These are phyloP conservation scores for Fusarium burgessii DNA, from an alignment of 2,329 filamentous ascomycete genomes.

Conservation along the genomic window DNA sequence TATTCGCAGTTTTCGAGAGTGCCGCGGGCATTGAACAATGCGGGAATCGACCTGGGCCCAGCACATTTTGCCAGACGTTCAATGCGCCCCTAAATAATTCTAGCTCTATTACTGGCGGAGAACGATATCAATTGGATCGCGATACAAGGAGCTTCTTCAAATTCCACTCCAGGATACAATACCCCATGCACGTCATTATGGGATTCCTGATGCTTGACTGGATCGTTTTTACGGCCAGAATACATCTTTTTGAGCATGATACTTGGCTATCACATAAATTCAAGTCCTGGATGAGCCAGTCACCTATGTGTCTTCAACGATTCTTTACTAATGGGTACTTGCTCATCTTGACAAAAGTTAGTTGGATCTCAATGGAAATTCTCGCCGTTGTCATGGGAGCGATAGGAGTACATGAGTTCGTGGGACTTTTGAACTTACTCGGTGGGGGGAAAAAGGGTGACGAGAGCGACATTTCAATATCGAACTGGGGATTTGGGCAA, in stretches of 20 bases:
- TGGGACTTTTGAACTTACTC: not conserved
- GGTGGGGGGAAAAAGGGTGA: fast-evolving
- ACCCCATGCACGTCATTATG: not conserved
- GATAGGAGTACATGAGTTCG: not conserved
- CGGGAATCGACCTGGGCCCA: not conserved
- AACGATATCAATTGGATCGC: fast-evolving
- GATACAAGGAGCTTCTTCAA: not conserved
- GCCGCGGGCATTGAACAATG: not conserved
- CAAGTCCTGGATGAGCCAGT: fast-evolving
- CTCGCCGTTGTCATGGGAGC: not conserved
- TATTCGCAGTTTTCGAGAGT: not conserved
- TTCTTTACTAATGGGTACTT: fast-evolving
- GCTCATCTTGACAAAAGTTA: fast-evolving
- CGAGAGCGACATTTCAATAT: not conserved
- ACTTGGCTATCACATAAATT: fast-evolving
- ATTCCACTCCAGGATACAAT: not conserved
- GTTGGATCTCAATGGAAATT: not conserved
- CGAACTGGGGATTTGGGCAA: slow-evolving; percentile 11
- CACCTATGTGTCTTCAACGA: fast-evolving
- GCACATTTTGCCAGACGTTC: slow-evolving; percentile 6
- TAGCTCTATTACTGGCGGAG: fast-evolving
- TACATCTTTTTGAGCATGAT: fast-evolving
- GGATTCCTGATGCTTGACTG: not conserved
- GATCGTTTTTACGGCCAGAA: fast-evolving
- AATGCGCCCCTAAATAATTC: fast-evolving